Evolutionary conservation across 2,329 filamentous ascomycete genomes (phyloP).

Genomic region (Huntiella abstrusa): DNA sequence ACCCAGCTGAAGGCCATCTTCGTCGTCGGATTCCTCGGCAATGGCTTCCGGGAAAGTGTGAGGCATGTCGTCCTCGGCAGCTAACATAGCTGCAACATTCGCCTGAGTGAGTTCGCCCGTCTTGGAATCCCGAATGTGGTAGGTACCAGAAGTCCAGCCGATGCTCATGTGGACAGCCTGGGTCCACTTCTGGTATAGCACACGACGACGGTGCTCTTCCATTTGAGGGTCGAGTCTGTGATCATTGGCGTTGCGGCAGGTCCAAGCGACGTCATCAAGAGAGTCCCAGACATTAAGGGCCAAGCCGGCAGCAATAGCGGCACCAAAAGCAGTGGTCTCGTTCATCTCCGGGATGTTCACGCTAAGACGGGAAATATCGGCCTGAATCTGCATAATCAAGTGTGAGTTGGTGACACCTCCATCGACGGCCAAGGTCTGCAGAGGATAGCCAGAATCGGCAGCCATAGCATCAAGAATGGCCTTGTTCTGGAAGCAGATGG

Average conservation of each 20-base stretch:
- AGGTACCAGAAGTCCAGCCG: conserved; percentile 23
- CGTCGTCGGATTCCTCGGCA: background rate
- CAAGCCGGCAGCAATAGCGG: conserved; percentile 77
- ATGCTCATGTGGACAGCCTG: conserved; percentile 40
- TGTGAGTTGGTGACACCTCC: conserved; percentile 80
- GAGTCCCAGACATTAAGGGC: conserved; percentile 62
- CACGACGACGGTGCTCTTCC: conserved; percentile 20
- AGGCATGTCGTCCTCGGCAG: background rate
- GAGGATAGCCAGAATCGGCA: conserved; percentile 57
- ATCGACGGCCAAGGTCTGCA: conserved; percentile 63
- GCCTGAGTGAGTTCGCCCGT: background rate
- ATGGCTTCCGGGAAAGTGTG: background rate
- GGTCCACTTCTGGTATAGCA: conserved; percentile 33
- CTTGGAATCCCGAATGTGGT: background rate
- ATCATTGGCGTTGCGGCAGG: conserved; percentile 36
- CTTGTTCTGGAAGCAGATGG: conserved; percentile 81
- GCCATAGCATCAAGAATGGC: conserved; percentile 87
- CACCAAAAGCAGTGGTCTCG: conserved; percentile 75
- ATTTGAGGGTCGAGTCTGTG: conserved; percentile 45
- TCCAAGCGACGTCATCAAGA: conserved; percentile 52
- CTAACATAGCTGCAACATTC: background rate
- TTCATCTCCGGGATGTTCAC: conserved; percentile 75
- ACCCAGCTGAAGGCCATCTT: background rate
- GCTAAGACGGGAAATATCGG: conserved; percentile 64
- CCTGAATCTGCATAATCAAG: conserved; percentile 81